A percentile compares a stretch with the other conserved stretches of the same genome.
These are phyloP conservation scores for Sclerotinia sclerotiorum DNA, from an alignment of 2,329 filamentous ascomycete genomes.

Conservation along the genomic window DNA sequence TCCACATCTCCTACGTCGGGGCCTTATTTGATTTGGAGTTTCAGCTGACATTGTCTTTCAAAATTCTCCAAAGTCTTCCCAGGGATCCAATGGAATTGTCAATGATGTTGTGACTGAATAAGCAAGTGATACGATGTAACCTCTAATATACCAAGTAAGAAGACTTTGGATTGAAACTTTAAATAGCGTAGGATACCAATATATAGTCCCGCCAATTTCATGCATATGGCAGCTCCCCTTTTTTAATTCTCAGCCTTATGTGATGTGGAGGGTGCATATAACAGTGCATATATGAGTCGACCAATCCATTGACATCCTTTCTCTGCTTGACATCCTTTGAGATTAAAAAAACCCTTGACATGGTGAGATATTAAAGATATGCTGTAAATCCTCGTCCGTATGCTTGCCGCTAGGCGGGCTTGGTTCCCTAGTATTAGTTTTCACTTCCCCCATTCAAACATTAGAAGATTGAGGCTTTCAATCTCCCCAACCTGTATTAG, in stretches of 20 bases:
- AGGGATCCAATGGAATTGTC: not conserved
- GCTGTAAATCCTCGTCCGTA: not conserved
- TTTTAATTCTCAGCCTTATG: not conserved
- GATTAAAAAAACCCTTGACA: not conserved
- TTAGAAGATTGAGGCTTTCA: too few relatives aligned
- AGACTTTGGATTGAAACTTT: not conserved
- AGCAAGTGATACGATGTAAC: conserved; percentile 8
- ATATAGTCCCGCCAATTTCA: not conserved
- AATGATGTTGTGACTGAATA: not conserved
- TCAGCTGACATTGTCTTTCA: not conserved
- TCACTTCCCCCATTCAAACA: too few relatives aligned
- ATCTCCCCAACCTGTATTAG: too few relatives aligned
- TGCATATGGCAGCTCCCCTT: not conserved
- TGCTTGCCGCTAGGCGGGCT: conserved; percentile 1
- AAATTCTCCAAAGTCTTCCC: not conserved
- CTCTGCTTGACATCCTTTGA: not conserved
- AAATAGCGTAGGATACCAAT: not conserved
- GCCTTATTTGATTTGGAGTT: not conserved
- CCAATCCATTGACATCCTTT: not conserved
- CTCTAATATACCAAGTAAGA: not conserved
- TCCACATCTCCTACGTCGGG: conserved; percentile 14
- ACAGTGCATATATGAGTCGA: not conserved
- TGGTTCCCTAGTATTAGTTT: too few relatives aligned
- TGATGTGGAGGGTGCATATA: not conserved
- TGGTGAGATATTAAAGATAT: not conserved